phyloP scores from a whole-genome alignment of 495 filamentous ascomycete genomes.

The Daldinia loculata region DNA sequence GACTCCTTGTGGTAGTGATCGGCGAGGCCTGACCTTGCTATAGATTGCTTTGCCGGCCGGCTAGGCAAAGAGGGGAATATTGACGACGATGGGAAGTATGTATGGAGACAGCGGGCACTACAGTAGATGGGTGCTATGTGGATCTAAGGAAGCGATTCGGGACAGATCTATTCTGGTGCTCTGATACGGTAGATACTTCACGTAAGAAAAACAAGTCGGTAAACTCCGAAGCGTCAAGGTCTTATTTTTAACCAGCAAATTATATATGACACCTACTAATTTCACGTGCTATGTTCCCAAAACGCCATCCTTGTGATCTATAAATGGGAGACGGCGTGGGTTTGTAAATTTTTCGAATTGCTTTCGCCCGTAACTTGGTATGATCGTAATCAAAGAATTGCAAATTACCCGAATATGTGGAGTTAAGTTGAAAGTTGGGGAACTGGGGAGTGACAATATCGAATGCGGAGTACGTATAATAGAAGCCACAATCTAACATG shows the following conservation, averaged over 20 bases:
- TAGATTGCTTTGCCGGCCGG: slow-evolving; percentile 30
- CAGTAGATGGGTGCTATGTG: slow-evolving; percentile 7
- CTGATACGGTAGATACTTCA: slow-evolving; percentile 3
- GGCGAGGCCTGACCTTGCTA: slow-evolving; percentile 17
- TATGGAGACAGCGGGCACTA: slow-evolving; percentile 19
- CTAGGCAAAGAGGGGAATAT: slow-evolving; percentile 39
- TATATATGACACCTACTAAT: not conserved
- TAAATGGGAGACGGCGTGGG: not conserved
- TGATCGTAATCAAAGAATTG: not conserved
- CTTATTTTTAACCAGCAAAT: too few species aligned
- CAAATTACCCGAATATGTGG: slow-evolving; percentile 42
- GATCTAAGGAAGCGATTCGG: slow-evolving; percentile 29
- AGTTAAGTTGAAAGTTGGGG: slow-evolving; percentile 37
- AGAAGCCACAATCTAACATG: not conserved
- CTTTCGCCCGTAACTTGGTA: slow-evolving; percentile 14
- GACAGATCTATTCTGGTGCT: not conserved
- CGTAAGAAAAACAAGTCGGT: not conserved
- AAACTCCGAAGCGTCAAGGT: too few species aligned
- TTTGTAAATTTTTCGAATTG: not conserved
- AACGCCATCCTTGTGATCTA: not conserved
- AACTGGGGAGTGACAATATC: slow-evolving; percentile 22
- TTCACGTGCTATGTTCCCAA: not conserved
- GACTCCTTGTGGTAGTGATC: slow-evolving; percentile 29
- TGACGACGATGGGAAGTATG: slow-evolving; percentile 9
- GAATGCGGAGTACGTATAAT: slow-evolving; percentile 35